Evolutionary conservation across 2,329 filamentous ascomycete species (phyloP).

Genomic region (Volutella citrinella): DNA sequence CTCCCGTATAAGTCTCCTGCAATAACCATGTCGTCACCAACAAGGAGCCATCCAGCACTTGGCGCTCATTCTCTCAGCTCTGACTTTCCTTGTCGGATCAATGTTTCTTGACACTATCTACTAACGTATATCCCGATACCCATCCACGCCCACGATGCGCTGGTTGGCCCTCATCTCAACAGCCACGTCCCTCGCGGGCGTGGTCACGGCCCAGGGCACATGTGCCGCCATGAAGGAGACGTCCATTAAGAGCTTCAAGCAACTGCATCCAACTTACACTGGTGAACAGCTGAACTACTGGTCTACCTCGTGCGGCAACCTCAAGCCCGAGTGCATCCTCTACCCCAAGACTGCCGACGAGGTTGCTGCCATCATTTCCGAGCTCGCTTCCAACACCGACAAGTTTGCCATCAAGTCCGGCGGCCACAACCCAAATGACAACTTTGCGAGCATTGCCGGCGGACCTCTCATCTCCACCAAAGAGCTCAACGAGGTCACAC

Average conservation of each 20-base stretch:
- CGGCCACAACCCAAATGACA: conserved; percentile 55
- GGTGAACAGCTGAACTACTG: conserved; percentile 41
- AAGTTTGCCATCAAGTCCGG: conserved; percentile 55
- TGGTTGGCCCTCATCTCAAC: too few species aligned
- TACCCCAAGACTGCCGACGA: conserved; percentile 46
- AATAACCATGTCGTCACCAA: too few species aligned
- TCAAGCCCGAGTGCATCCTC: conserved; percentile 46
- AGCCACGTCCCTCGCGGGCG: not conserved
- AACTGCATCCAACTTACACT: conserved; percentile 31
- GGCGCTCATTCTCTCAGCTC: too few species aligned
- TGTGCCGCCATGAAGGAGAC: conserved; percentile 2
- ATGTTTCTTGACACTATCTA: too few species aligned
- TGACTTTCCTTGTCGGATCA: too few species aligned
- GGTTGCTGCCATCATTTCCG: conserved; percentile 49
- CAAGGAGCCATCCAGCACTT: too few species aligned
- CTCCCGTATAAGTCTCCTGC: too few species aligned
- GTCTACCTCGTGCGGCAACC: conserved; percentile 40
- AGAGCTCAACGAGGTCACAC: conserved; percentile 38
- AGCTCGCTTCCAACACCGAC: conserved; percentile 44
- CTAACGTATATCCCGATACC: too few species aligned
- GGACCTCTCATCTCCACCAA: conserved; percentile 49
- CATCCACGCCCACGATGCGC: too few species aligned
- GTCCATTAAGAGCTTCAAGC: conserved; percentile 1
- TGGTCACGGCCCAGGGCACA: conserved; percentile 8
- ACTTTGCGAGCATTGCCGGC: conserved; percentile 47